Evolutionary conservation across 352 stramenopile species (phyloP).

Genomic region (Globisporangium megalacanthum): DNA sequence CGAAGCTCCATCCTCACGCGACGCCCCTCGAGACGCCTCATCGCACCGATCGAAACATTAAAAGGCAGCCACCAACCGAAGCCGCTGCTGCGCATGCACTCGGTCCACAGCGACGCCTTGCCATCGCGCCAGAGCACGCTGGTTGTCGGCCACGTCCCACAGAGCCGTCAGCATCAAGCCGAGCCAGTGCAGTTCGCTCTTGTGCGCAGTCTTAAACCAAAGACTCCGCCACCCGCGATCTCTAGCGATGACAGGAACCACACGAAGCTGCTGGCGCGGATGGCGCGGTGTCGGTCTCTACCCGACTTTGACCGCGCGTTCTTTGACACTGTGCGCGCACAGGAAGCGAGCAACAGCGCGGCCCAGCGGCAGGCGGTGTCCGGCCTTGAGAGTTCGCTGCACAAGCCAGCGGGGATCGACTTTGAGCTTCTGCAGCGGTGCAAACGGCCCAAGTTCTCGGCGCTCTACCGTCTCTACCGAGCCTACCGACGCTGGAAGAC

Average conservation of each 20-base stretch:
- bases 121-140: neutral
- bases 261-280: slow-evolving; percentile 7
- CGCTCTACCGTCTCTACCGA: slow-evolving; percentile 37
- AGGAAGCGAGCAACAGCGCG: slow-evolving; percentile 15
- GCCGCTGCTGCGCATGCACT: slow-evolving; percentile 9
- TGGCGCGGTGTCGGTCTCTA: slow-evolving; percentile 43
- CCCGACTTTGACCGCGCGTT: slow-evolving; percentile 36
- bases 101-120: slow-evolving; percentile 6
- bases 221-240: neutral
- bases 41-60: slow-evolving; percentile 11
- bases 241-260: neutral
- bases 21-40: slow-evolving; percentile 8
- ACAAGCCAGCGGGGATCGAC: slow-evolving; percentile 25
- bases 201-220: neutral
- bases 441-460: slow-evolving; percentile 37
- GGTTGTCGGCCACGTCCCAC: no score
- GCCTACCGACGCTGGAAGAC: slow-evolving; percentile 29
- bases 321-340: slow-evolving; percentile 25
- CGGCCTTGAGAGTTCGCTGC: slow-evolving; percentile 25
- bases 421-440: slow-evolving; percentile 57
- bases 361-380: slow-evolving; percentile 3
- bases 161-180: neutral
- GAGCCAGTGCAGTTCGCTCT: slow-evolving; percentile 2
- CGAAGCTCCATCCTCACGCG: slow-evolving; percentile 11
- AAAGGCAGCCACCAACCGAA: neutral